Percentiles rank a stretch among this genome's conserved stretches.
phyloP scores from a whole-genome alignment of 1,139 yeast genomes.

The Candida buenavistaensis region DNA sequence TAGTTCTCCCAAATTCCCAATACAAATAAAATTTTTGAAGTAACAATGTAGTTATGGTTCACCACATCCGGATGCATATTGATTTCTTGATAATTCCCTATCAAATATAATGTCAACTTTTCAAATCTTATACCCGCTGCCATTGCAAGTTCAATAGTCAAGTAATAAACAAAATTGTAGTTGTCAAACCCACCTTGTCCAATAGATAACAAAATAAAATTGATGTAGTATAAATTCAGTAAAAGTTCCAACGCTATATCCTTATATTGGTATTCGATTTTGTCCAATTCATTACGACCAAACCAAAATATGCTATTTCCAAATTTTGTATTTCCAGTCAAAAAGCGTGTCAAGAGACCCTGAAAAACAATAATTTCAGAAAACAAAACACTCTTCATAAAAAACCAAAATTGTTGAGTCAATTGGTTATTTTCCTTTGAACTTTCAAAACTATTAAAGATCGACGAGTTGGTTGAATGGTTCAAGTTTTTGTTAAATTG shows the following conservation, averaged over 20 bases:
- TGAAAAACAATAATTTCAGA: slow-evolving; percentile 55
- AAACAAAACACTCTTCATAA: slow-evolving; percentile 48
- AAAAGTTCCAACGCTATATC: slow-evolving; percentile 39
- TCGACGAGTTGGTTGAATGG: slow-evolving; percentile 23
- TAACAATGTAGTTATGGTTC: slow-evolving; percentile 33
- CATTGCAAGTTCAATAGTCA: slow-evolving; percentile 45
- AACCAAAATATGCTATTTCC: slow-evolving; percentile 8
- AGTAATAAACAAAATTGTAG: slow-evolving; percentile 62
- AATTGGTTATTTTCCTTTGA: slow-evolving; percentile 14
- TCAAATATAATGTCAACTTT: slow-evolving; percentile 36
- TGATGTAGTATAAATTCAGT: slow-evolving; percentile 49
- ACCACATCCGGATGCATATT: slow-evolving; percentile 36
- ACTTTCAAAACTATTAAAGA: slow-evolving; percentile 21
- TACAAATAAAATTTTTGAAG: slow-evolving; percentile 55
- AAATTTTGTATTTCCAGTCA: slow-evolving; percentile 12
- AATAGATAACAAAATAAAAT: slow-evolving; percentile 56
- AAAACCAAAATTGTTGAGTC: slow-evolving; percentile 33
- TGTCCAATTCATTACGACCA: slow-evolving; percentile 11
- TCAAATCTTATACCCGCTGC: slow-evolving; percentile 31
- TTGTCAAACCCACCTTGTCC: slow-evolving; percentile 75
- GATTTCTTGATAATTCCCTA: slow-evolving; percentile 41
- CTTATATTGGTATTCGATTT: slow-evolving; percentile 23
- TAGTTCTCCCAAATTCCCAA: slow-evolving; percentile 62
- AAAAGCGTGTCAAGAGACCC: slow-evolving; percentile 49
- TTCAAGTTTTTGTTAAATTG: slow-evolving; percentile 29